Base-by-base conservation (phyloP, 1,139 yeast species). In the Arxiozyma slooffiae region DNA sequence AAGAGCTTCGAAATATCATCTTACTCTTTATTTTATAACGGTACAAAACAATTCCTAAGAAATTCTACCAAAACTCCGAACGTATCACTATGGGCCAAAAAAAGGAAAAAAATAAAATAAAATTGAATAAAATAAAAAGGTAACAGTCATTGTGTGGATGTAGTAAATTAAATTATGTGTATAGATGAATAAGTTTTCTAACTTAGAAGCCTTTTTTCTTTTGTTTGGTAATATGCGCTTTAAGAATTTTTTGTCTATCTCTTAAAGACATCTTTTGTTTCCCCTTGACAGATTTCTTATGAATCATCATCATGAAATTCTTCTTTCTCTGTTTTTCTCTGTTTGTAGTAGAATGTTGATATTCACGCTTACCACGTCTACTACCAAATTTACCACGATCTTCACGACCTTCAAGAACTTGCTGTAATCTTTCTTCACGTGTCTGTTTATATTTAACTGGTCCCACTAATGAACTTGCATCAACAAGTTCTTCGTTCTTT, bases 231-330 rank as follows among this genome's bases (percentile, higher is more conserved):
- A 88, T 79, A 64, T 92, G 98, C 2, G 95, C 95, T 56, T 83
- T 75, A 59, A 92, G 73, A 18, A 85, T 82, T 70, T 81, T 85
- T 69, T 89, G 97, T 69, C 89, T 82, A 69, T 92, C 97, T 61
- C 96, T 78, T 63, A 92, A 74, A 51, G 96, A 86, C 75, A 85
- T 75, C 71, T 84, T 86, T 56, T 85, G 92, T 69, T 92, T 92
- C 55, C 98, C 97, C 70, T 86, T 95, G 44, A 92, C 97, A 49
- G 87, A 82, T 62, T 81, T 80, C 74, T 92, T 92, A 71, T 92
- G 99, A 61, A 92, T 85, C 90, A 86, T 86, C 99, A 92, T 92
- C 67, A 94, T 92, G 67, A 89, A 92, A 72, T 92, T 94, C 96
- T 92, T 92, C 89, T 88, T 88, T 68, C 97, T 79, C 21, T 90